phyloP scores from a whole-genome alignment of 2,329 filamentous ascomycete species.

The Calonectria honghensis region DNA sequence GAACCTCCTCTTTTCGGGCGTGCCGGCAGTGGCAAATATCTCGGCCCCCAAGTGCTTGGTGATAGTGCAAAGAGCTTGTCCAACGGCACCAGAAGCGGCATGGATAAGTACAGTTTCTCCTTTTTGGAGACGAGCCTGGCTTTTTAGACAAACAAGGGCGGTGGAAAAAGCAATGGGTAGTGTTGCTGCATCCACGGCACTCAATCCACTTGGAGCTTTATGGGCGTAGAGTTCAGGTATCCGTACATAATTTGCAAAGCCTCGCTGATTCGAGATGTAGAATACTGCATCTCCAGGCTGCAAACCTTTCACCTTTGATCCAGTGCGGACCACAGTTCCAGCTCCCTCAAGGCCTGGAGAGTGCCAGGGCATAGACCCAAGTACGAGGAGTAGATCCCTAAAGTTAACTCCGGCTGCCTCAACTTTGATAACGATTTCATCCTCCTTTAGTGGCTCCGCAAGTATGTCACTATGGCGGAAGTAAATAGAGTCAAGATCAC shows the following conservation, averaged over 20 bases:
- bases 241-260: conserved; percentile 11
- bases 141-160: conserved; percentile 25
- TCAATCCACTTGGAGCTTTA: conserved; percentile 12
- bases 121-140: conserved; percentile 53
- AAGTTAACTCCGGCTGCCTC: conserved; percentile 45
- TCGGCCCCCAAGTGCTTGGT: conserved; percentile 37
- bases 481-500: conserved; percentile 18
- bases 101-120: conserved; percentile 60
- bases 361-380: conserved; percentile 51
- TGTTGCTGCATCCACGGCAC: conserved; percentile 32
- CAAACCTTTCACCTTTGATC: conserved; percentile 41
- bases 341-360: conserved; percentile 51
- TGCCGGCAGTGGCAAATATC: conserved; percentile 16
- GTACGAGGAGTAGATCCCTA: conserved; percentile 48
- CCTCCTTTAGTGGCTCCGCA: conserved; percentile 14
- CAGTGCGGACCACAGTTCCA: conserved; percentile 49
- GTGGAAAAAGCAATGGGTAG: conserved; percentile 44
- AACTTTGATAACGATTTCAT: conserved; percentile 31
- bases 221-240: conserved; percentile 6
- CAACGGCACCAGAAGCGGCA: conserved; percentile 49
- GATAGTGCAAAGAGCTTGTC: conserved; percentile 44
- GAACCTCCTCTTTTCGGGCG: conserved; percentile 13
- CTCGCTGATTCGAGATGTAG: conserved; percentile 6
- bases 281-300: conserved; percentile 44
- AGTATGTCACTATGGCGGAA: conserved; percentile 10